Base-by-base conservation (phyloP, 805 yeast genomes). In the Komagataella phaffii region DNA sequence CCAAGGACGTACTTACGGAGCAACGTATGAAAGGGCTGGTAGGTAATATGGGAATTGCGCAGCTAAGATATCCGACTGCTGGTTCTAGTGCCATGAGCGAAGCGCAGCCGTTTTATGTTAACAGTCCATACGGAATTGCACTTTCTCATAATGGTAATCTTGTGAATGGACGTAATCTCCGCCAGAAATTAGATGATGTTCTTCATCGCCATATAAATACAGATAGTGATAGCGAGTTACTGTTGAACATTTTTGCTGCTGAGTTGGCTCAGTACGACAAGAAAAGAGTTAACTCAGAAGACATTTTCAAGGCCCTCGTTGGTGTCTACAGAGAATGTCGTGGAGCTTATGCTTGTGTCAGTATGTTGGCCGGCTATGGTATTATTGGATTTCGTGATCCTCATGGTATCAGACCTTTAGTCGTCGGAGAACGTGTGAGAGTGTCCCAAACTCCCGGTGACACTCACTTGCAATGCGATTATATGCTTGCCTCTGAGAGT, bases 31-130 rank as follows among this genome's bases (percentile, higher is more conserved):
- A 70, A 50, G 87, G 87, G 47, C 74, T 93, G 48, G 83, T 84
- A 49, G 99, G 99, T 17, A 85, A 86, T 62, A 87, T 91, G 91
- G 99, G 99, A 55, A 80, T 93, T 58, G 91, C 90, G 36, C 99
- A 93, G 65, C 70, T 93, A 63, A 79, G 99, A 59, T 93, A 93
- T 64, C 99, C 99, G 51, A 93, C 99, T 21, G 98, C 98, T 44
- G 99, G 99, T 17, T 85, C 96, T 3, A 80, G 88, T 58, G 91
- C 98, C 48, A 91, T 89, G 55, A 83, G 95, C 53, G 99, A 93
- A 70, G 99, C 99, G 3, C 99, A 93, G 71, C 99, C 99, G 4
- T 93, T 93, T 64, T 93, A 93, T 63, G 99, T 93, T 57, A 93
- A 93, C 71, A 81, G 96, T 47, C 99, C 99, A 2, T 93, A 89